Evolutionary conservation across 306 rosid genomes (phyloP), one percentile per base, ranked within the genome.

Genomic region (Oemleria cerasiformis): DNA sequence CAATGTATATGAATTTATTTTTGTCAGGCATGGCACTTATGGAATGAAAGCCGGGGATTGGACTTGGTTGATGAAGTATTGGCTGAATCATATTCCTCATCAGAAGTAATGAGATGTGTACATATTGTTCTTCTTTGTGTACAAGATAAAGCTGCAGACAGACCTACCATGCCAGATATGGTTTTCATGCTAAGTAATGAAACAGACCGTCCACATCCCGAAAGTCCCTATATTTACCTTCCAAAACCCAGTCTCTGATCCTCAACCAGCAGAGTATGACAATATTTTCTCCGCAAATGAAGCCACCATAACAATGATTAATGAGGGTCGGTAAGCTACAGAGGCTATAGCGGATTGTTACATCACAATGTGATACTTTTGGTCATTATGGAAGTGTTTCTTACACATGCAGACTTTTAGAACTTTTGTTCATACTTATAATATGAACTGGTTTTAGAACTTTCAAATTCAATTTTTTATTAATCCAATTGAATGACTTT

Each of bases 151-250:
- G 56, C 76, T 6, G 12, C 65, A 1, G 69, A 79, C 55, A 63
- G 83, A n/a, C 79, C 79, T 6, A 69, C 69, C 75, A 74, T 75
- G 79, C 42, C 69, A 0, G 77, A 63, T 5, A 69, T 70, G 0
- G 73, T 50, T 7, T 25, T 14, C 30, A 69, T 79, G 76, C 57
- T 70, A 5, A 49, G 49, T 21, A 74, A 63, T 2, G 79, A 70
- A 8, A 67, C 44, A 19, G 48, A 17, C 47, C 50, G 17, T 39
- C 76, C 77, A 10, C 42, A 57, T n/a, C 17, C 83, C 83, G 4
- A 64, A 55, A 38, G 47, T 9, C 43, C 83, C 79, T 43, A 0
- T 54, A 0, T 70, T 70, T 50, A 17, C 36, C 4, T 49, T 61
- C 12, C 55, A 76, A 13, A 69, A 25, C 21, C 42, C 56, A 6